Percentiles rank a stretch among this genome's conserved stretches.
These are phyloP conservation scores for Talaromyces sp. DNA, from an alignment of 2,329 filamentous ascomycete genomes.

Conservation along the genomic window DNA sequence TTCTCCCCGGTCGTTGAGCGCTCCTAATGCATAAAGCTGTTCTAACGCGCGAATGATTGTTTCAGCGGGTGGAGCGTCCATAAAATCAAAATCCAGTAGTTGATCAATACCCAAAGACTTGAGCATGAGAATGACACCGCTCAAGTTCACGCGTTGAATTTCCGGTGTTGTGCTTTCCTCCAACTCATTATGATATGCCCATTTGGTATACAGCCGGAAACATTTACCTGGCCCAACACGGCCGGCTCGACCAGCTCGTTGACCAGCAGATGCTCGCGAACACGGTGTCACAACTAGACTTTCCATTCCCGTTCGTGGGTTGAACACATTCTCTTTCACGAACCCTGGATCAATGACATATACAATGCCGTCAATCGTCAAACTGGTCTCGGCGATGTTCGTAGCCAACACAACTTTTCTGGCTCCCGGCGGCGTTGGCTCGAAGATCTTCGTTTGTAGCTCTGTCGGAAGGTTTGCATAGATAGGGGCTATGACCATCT, in stretches of 20 bases:
- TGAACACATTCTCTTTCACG: conserved; percentile 93
- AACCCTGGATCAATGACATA: conserved; percentile 96
- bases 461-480: conserved; percentile 92
- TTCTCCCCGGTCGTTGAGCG: conserved; percentile 81
- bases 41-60: conserved; percentile 85
- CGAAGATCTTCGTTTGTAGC: conserved; percentile 88
- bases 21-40: conserved; percentile 84
- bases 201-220: conserved; percentile 90
- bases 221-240: conserved; percentile 90
- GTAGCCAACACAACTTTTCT: conserved; percentile 92
- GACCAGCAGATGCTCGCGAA: conserved; percentile 86
- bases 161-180: conserved; percentile 89
- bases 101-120: conserved; percentile 92
- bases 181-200: conserved; percentile 91
- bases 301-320: conserved; percentile 87
- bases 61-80: conserved; percentile 88
- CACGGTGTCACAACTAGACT: conserved; percentile 87
- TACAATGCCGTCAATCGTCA: conserved; percentile 94
- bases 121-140: conserved; percentile 75
- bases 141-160: conserved; percentile 86
- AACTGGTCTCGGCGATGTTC: conserved; percentile 92
- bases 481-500: conserved; percentile 87
- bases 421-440: conserved; percentile 78
- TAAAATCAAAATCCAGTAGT: conserved; percentile 89
- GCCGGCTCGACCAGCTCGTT: conserved; percentile 86